These are phyloP conservation scores for Gossypium stocksii DNA, from an alignment of 345 rosid genomes.

Conservation along the genomic window DNA sequence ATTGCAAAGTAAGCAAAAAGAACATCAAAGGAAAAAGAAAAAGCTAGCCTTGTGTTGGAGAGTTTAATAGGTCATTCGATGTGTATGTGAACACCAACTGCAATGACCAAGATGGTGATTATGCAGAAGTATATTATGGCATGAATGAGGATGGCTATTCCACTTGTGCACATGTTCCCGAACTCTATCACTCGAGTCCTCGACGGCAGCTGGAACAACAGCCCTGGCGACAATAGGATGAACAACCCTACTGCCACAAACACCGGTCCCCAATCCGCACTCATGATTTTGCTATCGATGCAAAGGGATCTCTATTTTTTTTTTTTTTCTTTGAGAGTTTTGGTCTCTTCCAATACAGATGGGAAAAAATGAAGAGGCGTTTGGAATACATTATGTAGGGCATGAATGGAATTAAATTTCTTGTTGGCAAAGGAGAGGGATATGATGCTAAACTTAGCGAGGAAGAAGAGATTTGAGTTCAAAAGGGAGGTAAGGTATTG, in stretches of 20 bases:
- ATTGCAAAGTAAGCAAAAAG: background rate
- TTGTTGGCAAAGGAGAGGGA: background rate
- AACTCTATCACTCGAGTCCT: conserved; percentile 72
- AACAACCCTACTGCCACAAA: conserved; percentile 61
- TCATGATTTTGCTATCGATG: conserved; percentile 29
- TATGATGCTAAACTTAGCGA: background rate
- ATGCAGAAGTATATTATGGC: conserved; percentile 83
- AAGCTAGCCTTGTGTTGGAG: background rate
- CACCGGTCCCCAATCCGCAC: conserved; percentile 89
- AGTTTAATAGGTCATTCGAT: background rate
- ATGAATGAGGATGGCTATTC: conserved; percentile 77
- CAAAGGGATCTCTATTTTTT: background rate
- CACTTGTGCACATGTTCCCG: conserved; percentile 92
- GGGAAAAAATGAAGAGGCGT: background rate
- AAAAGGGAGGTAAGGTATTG: background rate
- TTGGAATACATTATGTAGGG: background rate
- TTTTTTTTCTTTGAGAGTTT: background rate
- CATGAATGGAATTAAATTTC: background rate
- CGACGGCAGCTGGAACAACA: conserved; percentile 82
- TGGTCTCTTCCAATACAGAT: background rate
- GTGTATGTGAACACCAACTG: conserved; percentile 58
- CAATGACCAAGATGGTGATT: conserved; percentile 69
- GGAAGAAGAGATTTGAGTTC: background rate
- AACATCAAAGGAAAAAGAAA: background rate
- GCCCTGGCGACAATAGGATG: conserved; percentile 83